Evolutionary conservation across 768 basidiomycete species (phyloP), one percentile per base, ranked within the genome.

Genomic region (Lanmaoa rubissima): DNA sequence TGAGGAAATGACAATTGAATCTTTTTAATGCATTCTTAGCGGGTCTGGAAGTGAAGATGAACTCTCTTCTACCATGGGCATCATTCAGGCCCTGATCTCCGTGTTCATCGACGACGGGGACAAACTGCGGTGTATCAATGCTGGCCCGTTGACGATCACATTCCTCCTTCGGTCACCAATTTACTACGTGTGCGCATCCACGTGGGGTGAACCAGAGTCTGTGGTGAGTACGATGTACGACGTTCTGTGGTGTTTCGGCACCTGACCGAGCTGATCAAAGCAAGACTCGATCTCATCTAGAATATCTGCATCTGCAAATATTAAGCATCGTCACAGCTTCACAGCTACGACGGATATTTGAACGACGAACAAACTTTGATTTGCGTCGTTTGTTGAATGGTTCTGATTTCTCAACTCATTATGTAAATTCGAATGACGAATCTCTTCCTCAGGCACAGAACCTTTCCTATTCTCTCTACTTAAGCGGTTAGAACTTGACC

Each of bases 151-250:
- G 6, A 81, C 86, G 48, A 96, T 99, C 55, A 87, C 88, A 0
- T 96, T 99, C 70, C 73, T 95, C 8, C 79, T 95, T 48, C 85
- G 94, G 32, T 69, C 91, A 7, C 97, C 97, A 4, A 74, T 99
- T 19, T 98, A 98, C 73, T 92, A 95, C 65, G 93, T 88, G 31
- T 95, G 91, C 60, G 87, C 86, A 13, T 94, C 93, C 21, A 85
- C 88, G 12, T 96, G 92, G 92, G 91, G 91, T 13, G 97, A 98
- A 73, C 96, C 97, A 0, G 97, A 98, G 73, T 92, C 90, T 58
- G 87, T 98, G 61, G 95, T 98, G 75, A 75, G 92, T 78, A 50
- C 55, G 36, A 17, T 41, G 17, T 16, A 21, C 26, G 28, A 28
- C 9, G 24, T 19, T 45, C 32, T 32, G 44, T 38, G 44, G 35